These are phyloP conservation scores for Arthrobotrys sinensis DNA, from an alignment of 2,329 filamentous ascomycete species.

Conservation along the genomic window DNA sequence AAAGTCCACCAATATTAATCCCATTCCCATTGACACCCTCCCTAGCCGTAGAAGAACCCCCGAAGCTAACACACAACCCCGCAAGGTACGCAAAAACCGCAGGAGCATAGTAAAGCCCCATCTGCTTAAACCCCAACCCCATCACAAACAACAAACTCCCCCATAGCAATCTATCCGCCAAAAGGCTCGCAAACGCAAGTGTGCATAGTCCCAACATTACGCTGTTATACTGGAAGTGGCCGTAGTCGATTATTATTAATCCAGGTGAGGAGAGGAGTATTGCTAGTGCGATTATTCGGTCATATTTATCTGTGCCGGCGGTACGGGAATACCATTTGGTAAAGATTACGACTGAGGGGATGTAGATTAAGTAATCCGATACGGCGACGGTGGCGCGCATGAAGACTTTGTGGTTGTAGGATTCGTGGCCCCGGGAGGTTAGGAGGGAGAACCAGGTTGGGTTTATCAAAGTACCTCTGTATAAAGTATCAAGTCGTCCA, in stretches of 20 bases:
- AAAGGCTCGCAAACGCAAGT: constrained; percentile 87
- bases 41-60: constrained; percentile 72
- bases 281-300: constrained; percentile 81
- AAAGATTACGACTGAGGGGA: constrained; percentile 88
- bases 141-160: constrained; percentile 92
- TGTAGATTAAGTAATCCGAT: constrained; percentile 90
- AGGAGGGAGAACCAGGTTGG: constrained; percentile 89
- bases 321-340: constrained; percentile 84
- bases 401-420: constrained; percentile 86
- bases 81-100: constrained; percentile 92
- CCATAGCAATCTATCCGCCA: constrained; percentile 88
- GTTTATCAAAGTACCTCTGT: constrained; percentile 80
- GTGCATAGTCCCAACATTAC: constrained; percentile 96
- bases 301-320: constrained; percentile 76
- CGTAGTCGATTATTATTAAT: constrained; percentile 92
- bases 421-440: constrained; percentile 84
- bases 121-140: constrained; percentile 98
- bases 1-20: constrained; percentile 51
- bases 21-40: constrained; percentile 26
- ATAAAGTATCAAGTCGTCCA: neutral
- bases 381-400: constrained; percentile 94
- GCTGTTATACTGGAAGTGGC: constrained; percentile 98
- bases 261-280: constrained; percentile 93
- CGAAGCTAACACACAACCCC: constrained; percentile 84
- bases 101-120: constrained; percentile 97